Evolutionary conservation across 257 asterid genomes (phyloP).

Genomic region (Solanum phureja): DNA sequence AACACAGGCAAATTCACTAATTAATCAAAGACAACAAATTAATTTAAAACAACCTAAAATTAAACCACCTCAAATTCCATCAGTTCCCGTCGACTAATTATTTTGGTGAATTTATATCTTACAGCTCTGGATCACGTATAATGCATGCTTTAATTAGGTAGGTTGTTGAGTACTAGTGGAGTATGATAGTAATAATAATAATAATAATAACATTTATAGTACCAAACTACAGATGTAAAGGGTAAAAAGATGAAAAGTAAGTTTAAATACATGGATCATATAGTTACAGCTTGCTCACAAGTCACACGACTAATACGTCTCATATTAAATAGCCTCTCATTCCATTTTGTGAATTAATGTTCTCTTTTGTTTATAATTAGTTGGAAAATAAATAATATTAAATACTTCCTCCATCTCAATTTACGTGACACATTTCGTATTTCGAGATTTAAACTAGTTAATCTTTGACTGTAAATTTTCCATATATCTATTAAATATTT

Average conservation of each 20-base stretch:
- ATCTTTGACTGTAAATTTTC: no score
- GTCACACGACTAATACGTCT: background rate
- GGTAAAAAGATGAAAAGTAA: background rate
- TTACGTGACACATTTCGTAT: rapidly evolving
- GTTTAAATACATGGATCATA: background rate
- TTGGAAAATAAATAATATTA: background rate
- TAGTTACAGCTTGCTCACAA: background rate
- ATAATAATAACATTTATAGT: background rate
- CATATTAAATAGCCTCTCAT: background rate
- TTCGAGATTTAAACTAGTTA: no score
- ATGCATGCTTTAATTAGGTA: background rate
- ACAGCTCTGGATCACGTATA: background rate
- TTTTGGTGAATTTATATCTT: background rate
- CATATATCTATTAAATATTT: no score
- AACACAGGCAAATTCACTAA: rapidly evolving
- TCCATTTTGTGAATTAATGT: background rate
- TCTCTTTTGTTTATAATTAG: background rate
- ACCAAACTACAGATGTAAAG: background rate
- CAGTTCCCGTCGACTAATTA: background rate
- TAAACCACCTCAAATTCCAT: background rate
- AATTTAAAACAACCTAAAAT: background rate
- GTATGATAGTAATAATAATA: background rate
- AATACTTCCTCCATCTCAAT: background rate
- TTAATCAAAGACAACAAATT: background rate
- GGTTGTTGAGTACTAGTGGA: background rate